phyloP scores from a whole-genome alignment of 495 filamentous ascomycete genomes.

The Lichenothelia convexa region DNA sequence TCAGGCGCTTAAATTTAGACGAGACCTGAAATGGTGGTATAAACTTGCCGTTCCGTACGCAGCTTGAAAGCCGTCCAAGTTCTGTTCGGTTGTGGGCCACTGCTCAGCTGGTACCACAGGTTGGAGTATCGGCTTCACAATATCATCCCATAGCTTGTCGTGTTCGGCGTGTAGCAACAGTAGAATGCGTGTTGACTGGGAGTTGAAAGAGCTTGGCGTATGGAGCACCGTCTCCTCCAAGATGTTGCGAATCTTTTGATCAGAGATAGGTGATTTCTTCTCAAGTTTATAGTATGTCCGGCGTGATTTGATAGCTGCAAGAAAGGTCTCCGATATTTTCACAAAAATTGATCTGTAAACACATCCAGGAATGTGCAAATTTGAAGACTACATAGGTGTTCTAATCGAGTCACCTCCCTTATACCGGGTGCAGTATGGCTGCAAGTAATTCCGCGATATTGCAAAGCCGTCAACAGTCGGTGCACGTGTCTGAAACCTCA shows the following conservation, averaged over 20 bases:
- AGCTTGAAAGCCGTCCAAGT: conserved; percentile 32
- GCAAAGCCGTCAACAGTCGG: too few relatives aligned
- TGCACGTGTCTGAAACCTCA: too few relatives aligned
- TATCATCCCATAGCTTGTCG: conserved; percentile 41
- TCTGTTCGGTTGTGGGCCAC: conserved; percentile 29
- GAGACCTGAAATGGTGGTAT: conserved; percentile 1
- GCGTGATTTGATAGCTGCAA: conserved; percentile 35
- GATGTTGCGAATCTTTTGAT: conserved; percentile 36
- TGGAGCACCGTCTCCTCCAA: conserved; percentile 34
- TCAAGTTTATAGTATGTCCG: conserved; percentile 41
- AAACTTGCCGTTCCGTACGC: conserved; percentile 38
- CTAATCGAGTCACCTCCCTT: too few relatives aligned
- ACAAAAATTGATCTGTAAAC: too few relatives aligned
- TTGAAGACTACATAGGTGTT: too few relatives aligned
- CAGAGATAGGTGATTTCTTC: conserved; percentile 34
- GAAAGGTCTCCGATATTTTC: conserved; percentile 25
- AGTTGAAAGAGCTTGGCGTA: conserved; percentile 46
- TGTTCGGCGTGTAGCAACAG: conserved; percentile 45
- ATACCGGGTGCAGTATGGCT: too few relatives aligned
- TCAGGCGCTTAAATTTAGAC: background rate
- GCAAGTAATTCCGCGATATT: too few relatives aligned
- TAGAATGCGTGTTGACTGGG: conserved; percentile 40
- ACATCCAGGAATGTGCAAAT: too few relatives aligned
- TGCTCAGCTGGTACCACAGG: conserved; percentile 35
- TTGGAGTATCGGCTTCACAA: conserved; percentile 34